phyloP scores from a whole-genome alignment of 1,284 basidiomycete species.

The Ustilago xerochloae region DNA sequence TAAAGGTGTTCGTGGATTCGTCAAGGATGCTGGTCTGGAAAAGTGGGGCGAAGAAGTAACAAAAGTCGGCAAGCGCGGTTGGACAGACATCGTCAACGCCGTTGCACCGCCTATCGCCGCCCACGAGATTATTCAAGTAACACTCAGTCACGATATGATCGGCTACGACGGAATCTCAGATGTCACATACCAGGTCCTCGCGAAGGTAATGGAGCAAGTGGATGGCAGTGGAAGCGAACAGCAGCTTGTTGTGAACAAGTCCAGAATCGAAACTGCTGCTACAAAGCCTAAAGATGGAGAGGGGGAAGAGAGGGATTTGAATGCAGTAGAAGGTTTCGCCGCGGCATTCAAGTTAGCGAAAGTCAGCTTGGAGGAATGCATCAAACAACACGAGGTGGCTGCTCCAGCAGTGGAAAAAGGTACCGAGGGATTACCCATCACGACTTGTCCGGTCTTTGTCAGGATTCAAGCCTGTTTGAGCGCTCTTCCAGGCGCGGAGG shows the following conservation, averaged over 20 bases:
- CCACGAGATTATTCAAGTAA: conserved; percentile 96
- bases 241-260: conserved; percentile 63
- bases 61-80: conserved; percentile 58
- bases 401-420: conserved; percentile 22
- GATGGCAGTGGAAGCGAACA: conserved; percentile 49
- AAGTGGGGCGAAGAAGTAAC: conserved; percentile 59
- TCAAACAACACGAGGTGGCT: conserved; percentile 76
- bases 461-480: conserved; percentile 80
- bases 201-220: conserved; percentile 64
- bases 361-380: conserved; percentile 77
- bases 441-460: conserved; percentile 89
- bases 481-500: conserved; percentile 34
- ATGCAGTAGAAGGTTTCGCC: conserved; percentile 84
- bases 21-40: conserved; percentile 58
- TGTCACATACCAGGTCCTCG: conserved; percentile 79
- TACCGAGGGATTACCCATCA: conserved; percentile 74
- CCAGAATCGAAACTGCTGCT: conserved; percentile 31
- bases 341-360: conserved; percentile 83
- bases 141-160: conserved; percentile 88
- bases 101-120: conserved; percentile 98
- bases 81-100: conserved; percentile 84
- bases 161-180: conserved; percentile 95
- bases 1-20: conserved; percentile 57
- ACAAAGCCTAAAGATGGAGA: conserved; percentile 30
- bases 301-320: conserved; percentile 75